Evolutionary conservation across 2,329 filamentous ascomycete species (phyloP).

Genomic region (Aureobasidium uvarum): DNA sequence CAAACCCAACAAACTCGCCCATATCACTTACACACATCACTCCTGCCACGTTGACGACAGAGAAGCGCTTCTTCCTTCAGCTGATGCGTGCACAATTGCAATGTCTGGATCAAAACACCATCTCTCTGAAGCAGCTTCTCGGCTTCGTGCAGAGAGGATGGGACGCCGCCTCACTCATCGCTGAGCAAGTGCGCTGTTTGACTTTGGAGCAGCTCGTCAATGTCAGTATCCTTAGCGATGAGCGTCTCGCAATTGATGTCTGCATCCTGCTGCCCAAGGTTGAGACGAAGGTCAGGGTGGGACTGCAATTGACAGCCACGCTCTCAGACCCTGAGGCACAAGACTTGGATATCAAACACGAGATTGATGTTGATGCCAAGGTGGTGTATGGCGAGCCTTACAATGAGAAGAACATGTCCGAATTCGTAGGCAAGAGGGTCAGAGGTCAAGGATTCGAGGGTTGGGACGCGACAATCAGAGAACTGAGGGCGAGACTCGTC

Average conservation of each 20-base stretch:
- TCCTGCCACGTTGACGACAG: slow-evolving; percentile 55
- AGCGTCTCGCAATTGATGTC: slow-evolving; percentile 60
- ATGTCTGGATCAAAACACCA: slow-evolving; percentile 58
- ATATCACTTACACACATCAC: slow-evolving; percentile 72
- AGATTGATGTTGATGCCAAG: slow-evolving; percentile 47
- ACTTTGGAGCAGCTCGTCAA: slow-evolving; percentile 64
- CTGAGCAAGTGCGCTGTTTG: slow-evolving; percentile 61
- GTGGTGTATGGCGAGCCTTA: slow-evolving; percentile 78
- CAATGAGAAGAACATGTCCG: slow-evolving; percentile 70
- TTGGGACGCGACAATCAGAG: slow-evolving; percentile 47
- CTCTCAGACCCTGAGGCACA: slow-evolving; percentile 52
- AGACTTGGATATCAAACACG: slow-evolving; percentile 54
- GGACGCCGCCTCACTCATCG: slow-evolving; percentile 61
- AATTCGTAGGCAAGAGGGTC: slow-evolving; percentile 62
- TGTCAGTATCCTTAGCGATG: slow-evolving; percentile 63
- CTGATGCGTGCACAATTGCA: slow-evolving; percentile 68
- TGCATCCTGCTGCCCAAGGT: slow-evolving; percentile 63
- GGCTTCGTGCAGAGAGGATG: slow-evolving; percentile 61
- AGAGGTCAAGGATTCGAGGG: slow-evolving; percentile 36
- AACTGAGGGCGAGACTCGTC: slow-evolving; percentile 46
- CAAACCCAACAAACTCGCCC: slow-evolving; percentile 39
- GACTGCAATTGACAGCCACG: slow-evolving; percentile 54
- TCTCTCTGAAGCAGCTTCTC: slow-evolving; percentile 59
- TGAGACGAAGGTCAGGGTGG: slow-evolving; percentile 66
- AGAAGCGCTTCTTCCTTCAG: slow-evolving; percentile 73